phyloP scores from a whole-genome alignment of 148 eudicot species.

The Chenopodium berlandieri region DNA sequence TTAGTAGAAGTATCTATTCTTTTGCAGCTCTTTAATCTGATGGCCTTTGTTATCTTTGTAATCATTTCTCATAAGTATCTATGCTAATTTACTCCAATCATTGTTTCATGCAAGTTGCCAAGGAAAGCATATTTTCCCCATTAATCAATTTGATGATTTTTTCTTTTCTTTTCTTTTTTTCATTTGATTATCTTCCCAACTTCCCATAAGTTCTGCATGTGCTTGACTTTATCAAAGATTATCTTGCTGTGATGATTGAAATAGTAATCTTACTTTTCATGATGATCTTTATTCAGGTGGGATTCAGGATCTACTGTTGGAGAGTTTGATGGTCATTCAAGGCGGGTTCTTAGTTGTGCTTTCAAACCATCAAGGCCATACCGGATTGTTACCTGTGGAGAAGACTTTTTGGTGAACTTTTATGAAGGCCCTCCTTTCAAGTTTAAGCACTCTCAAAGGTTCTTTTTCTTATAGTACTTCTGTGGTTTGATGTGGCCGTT shows the following conservation, averaged over 20 bases:
- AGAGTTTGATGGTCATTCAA: constrained; percentile 95
- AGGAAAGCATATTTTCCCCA: not conserved
- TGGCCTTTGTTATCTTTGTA: no score
- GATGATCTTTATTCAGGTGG: constrained; percentile 62
- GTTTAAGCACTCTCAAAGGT: constrained; percentile 94
- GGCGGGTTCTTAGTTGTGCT: constrained; percentile 89
- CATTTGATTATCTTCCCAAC: not conserved
- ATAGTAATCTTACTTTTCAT: not conserved
- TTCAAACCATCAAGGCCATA: constrained; percentile 96
- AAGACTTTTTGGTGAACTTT: constrained; percentile 86
- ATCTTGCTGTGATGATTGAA: not conserved
- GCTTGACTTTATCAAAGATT: not conserved
- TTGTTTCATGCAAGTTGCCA: not conserved
- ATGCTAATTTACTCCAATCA: not conserved
- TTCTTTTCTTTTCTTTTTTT: not conserved
- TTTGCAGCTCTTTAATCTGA: not conserved
- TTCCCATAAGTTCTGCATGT: not conserved
- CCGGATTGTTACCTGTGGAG: constrained; percentile 89
- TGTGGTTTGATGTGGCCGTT: not conserved
- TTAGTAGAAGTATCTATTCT: not conserved
- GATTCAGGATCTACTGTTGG: constrained; percentile 95
- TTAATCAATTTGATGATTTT: no score
- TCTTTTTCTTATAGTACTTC: not conserved
- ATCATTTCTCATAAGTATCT: no score
- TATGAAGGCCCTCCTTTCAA: constrained; percentile 99